phyloP scores from a whole-genome alignment of 78 protist species.

The Dictyostelium firmibasis region DNA sequence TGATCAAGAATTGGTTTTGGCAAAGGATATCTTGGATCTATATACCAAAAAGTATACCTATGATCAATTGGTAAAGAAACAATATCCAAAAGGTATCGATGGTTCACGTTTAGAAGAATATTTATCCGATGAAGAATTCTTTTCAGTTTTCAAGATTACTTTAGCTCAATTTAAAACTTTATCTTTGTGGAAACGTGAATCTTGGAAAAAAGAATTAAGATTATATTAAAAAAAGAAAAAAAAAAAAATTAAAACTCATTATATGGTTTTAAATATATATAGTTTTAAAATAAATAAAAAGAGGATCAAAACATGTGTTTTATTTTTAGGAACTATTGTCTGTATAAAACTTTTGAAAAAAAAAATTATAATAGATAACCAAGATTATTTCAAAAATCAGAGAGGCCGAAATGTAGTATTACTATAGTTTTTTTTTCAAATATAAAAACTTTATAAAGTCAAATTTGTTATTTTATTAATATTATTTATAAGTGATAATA shows the following conservation, averaged over 20 bases:
- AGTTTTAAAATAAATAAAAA: too few relatives aligned
- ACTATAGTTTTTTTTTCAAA: too few relatives aligned
- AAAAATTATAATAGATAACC: too few relatives aligned
- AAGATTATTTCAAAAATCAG: too few relatives aligned
- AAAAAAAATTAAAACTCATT: too few relatives aligned
- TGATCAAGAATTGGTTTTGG: constrained; percentile 23
- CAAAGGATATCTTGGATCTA: constrained; percentile 36
- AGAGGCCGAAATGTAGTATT: too few relatives aligned
- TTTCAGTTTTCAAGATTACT: not conserved
- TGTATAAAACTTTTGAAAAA: too few relatives aligned
- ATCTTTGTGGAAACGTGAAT: constrained; percentile 79
- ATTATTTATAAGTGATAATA: constrained; percentile 1
- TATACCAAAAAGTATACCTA: constrained; percentile 75
- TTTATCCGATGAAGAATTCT: constrained; percentile 61
- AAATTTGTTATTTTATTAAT: too few relatives aligned
- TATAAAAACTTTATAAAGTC: too few relatives aligned
- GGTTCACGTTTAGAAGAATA: constrained; percentile 68
- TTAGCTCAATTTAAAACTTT: constrained; percentile 41
- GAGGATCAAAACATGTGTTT: too few relatives aligned
- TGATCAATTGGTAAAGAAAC: constrained; percentile 71
- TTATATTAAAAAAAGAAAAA: constrained; percentile 19
- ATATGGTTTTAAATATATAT: too few relatives aligned
- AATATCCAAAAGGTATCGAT: constrained; percentile 85
- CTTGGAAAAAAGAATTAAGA: constrained; percentile 65
- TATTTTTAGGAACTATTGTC: too few relatives aligned